Percentiles rank a stretch among this genome's conserved stretches.
phyloP scores from a whole-genome alignment of 2,329 filamentous ascomycete genomes.

The Myriosclerotinia duriaeana region DNA sequence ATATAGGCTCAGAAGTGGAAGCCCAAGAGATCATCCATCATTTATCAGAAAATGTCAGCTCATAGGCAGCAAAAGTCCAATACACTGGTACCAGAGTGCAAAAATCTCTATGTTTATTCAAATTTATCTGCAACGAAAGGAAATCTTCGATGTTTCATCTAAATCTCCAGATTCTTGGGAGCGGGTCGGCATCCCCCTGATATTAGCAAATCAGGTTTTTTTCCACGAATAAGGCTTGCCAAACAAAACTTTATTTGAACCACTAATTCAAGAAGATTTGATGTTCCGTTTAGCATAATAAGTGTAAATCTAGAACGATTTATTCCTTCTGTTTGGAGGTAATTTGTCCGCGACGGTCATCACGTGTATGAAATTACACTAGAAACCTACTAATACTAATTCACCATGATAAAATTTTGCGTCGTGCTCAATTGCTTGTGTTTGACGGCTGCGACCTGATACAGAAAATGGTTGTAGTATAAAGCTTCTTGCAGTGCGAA shows the following conservation, averaged over 20 bases:
- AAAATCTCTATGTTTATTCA: neutral
- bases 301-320: conserved; percentile 10
- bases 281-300: conserved; percentile 14
- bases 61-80: neutral
- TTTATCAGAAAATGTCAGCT: neutral
- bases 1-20: neutral
- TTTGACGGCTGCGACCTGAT: neutral
- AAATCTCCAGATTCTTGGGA: conserved; percentile 6
- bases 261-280: neutral
- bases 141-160: conserved; percentile 8
- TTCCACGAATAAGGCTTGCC: conserved; percentile 1
- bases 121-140: neutral
- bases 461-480: neutral
- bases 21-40: neutral
- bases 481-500: neutral
- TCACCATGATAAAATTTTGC: neutral
- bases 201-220: neutral
- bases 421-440: neutral
- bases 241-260: neutral
- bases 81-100: neutral
- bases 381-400: neutral
- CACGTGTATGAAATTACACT: neutral
- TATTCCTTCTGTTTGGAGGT: conserved; percentile 15
- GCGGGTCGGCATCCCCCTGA: neutral
- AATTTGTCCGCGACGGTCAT: conserved; percentile 11